These are phyloP conservation scores for Bonia amplexicaulis DNA, from an alignment of 176 grass and related monocot genomes.

Conservation along the genomic window DNA sequence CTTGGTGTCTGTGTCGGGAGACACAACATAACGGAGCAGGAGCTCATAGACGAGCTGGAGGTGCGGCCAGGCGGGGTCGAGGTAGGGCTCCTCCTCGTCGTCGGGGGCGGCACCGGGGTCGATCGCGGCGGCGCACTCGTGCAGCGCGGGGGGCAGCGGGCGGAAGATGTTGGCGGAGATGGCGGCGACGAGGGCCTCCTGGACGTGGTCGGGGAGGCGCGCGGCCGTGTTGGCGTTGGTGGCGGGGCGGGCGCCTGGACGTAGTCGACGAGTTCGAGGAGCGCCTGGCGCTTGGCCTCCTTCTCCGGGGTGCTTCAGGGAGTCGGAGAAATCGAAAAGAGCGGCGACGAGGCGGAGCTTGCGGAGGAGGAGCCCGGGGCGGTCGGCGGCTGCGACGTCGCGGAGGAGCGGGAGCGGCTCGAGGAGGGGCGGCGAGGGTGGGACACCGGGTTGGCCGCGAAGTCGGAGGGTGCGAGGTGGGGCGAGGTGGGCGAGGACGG, in stretches of 20 bases:
- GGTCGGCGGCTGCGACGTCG: constrained; percentile 62
- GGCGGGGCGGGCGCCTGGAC: constrained; percentile 52
- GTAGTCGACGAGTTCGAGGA: constrained; percentile 82
- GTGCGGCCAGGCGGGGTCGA: constrained; percentile 80
- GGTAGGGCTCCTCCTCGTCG: constrained; percentile 85
- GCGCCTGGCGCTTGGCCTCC: constrained; percentile 80
- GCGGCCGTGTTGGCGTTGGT: constrained; percentile 26
- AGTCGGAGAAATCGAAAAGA: constrained; percentile 71
- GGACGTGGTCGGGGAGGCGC: constrained; percentile 61
- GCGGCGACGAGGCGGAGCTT: constrained; percentile 80
- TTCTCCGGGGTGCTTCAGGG: constrained; percentile 67
- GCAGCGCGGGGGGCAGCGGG: constrained; percentile 52
- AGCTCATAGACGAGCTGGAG: constrained; percentile 84
- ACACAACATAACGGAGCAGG: constrained; percentile 76
- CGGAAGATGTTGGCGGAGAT: constrained; percentile 81
- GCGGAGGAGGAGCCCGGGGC: constrained; percentile 58
- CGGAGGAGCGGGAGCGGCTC: constrained; percentile 75
- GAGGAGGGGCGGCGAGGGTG: constrained; percentile 43
- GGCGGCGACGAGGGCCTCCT: constrained; percentile 62
- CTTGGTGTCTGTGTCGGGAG: constrained; percentile 78
- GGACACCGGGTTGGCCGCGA: neutral
- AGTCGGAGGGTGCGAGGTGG: constrained; percentile 20
- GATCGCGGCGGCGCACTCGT: constrained; percentile 52
- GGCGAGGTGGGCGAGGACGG: constrained; percentile 42
- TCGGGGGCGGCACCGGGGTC: constrained; percentile 54